Evolutionary conservation across 163 green algal genomes (phyloP), one percentile per base, ranked within the genome.

Genomic region (Trebouxia gelatinosa): DNA sequence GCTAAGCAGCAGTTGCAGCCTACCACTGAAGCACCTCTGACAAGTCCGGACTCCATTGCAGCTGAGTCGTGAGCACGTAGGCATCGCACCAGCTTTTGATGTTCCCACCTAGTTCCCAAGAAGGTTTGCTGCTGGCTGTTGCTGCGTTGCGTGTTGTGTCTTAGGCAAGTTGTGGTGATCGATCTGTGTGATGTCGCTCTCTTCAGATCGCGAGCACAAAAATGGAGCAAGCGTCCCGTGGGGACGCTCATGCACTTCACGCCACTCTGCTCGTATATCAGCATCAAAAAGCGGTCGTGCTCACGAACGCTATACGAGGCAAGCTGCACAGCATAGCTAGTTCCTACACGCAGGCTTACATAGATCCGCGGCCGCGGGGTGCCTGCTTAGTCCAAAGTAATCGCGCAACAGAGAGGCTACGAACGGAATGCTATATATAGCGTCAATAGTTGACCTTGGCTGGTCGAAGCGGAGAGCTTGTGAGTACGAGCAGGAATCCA

Each of bases 1-100:
- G 26, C 4, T 38, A 57, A 50, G 21, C 23, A n/a, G 11, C 32
- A 57, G 19, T 32, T 21, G 21, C 29, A 32, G 4, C 80, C 74
- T 31, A 86, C 82, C 59, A 89, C 77, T 70, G 70, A 77, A 50
- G 82, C 83, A 16, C 85, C 85, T 31, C 75, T 76, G 37, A 89
- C 85, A 50, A 89, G 61, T 0, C 83, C 85, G 11, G 28, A n/a
- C 74, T 88, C 84, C 43, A 78, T 43, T 31, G 6, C 5, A 21
- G 46, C 61, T 0, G 34, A 23, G 46, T 76, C 68, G 32, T 54
- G 40, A 21, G 68, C 68, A 29, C 46, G 29, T 29, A 76, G 19
- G 19, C n/a, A 59, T 43, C 62, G 61, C 1, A 38, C 39, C 6
- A 76, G 68, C 31, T 76, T 76, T 21, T 58, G 39, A 21, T 5